phyloP scores from a whole-genome alignment of 2,329 filamentous ascomycete genomes.

The Arthrobotrys iridis region DNA sequence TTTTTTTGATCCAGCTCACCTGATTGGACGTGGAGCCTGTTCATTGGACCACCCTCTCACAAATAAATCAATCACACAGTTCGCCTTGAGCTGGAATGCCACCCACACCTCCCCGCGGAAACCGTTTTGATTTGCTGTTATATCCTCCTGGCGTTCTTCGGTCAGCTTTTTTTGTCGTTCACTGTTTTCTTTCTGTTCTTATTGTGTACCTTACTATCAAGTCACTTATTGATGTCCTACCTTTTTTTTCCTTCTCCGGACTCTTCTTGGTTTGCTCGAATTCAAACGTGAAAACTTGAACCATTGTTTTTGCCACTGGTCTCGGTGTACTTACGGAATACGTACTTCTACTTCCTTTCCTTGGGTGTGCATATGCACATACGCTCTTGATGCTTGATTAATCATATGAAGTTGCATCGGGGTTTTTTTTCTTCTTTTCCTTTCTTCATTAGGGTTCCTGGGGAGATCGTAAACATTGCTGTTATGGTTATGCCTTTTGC shows the following conservation, averaged over 20 bases:
- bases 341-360: no score
- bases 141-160: conserved; percentile 22
- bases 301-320: neutral
- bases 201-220: conserved; percentile 2
- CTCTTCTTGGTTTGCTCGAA: neutral
- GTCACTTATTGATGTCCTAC: conserved; percentile 16
- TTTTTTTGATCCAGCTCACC: conserved; percentile 14
- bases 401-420: no score
- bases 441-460: no score
- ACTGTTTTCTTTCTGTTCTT: neutral
- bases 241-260: neutral
- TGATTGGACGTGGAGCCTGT: conserved; percentile 48
- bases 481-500: no score
- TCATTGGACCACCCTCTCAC: conserved; percentile 34
- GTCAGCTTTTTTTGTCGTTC: no score
- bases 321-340: no score
- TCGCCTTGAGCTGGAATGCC: conserved; percentile 16
- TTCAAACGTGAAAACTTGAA: neutral
- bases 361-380: no score
- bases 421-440: no score
- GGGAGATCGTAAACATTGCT: no score
- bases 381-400: no score
- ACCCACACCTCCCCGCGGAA: neutral
- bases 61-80: conserved; percentile 16
- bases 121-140: conserved; percentile 21